These are phyloP conservation scores for Trichoderma endophyticum DNA, from an alignment of 2,329 filamentous ascomycete species.

Conservation along the genomic window DNA sequence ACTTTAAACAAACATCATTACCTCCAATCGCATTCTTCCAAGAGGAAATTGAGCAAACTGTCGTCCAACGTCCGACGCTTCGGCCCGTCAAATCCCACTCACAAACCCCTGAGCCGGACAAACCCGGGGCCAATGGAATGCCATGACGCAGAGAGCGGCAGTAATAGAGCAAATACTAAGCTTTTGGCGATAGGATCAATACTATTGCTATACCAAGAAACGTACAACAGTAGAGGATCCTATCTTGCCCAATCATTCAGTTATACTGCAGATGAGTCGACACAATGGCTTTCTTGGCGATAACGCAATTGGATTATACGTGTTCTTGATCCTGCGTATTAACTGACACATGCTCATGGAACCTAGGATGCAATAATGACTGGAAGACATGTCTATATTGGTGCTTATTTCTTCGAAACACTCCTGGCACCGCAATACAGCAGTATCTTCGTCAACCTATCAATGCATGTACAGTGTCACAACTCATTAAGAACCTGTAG, in stretches of 20 bases:
- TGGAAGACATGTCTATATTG: neutral
- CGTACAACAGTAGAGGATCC: neutral
- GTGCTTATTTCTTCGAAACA: neutral
- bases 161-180: neutral
- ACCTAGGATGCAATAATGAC: neutral
- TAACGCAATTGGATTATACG: neutral
- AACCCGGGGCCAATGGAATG: neutral
- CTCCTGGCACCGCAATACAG: neutral
- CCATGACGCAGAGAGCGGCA: neutral
- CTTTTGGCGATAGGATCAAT: neutral
- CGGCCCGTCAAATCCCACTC: constrained; percentile 11
- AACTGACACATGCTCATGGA: neutral
- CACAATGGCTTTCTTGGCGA: neutral
- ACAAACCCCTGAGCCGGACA: neutral
- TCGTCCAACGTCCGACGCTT: neutral
- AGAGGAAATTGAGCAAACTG: neutral
- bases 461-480: neutral
- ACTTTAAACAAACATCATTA: neutral
- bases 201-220: too few relatives aligned
- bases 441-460: neutral
- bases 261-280: neutral
- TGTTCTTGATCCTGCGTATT: neutral
- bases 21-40: neutral
- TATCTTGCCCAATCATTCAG: neutral
- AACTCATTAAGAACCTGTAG: neutral